Evolutionary conservation across 495 filamentous ascomycete genomes (phyloP), one percentile per base, ranked within the genome.

Genomic region (Xylaria palmicola): DNA sequence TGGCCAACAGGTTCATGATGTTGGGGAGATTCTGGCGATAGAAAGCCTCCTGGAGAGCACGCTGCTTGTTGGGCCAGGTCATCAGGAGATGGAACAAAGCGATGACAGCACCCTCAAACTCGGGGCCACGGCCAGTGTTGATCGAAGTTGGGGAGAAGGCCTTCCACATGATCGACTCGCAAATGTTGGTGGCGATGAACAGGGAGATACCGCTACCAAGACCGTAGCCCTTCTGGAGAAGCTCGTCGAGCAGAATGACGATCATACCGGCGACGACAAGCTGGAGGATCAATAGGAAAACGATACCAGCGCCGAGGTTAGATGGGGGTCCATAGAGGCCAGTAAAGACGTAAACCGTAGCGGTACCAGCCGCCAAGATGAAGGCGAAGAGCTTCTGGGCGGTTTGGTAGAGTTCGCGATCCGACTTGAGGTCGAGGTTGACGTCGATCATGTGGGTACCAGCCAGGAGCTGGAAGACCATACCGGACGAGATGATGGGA

Each of bases 141-240:
- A 99, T 96, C 72, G 94, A 97, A 15, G 95, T 99, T 27, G 95
- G 95, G 55, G 92, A 96, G 83, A 98, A 98, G 19, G 95, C 95
- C 83, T 96, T 97, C 95, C 95, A 99, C 76, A 99, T 88, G 74
- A 99, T 99, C 34, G 92, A 97, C 80, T 99, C 95, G 88, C 95
- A 99, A 79, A 99, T 98, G 85, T 98, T 98, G 81, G 95, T 99
- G 56, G 95, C 95, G 74, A 99, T 99, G 86, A 99, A 99, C 56
- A 99, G 88, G 44, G 92, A 97, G 76, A 99, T 99, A 79, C 95
- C 95, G 74, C 90, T 93, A 73, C 94, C 95, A 58, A 99, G 88
- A 75, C 95, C 95, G 71, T 99, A 99, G 56, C 95, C 94, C 85
- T 99, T 99, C 82, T 98, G 95, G 69, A 99, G 88, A 56, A 99